Percentiles rank a stretch among this genome's conserved stretches.
Evolutionary conservation across 345 rosid species (phyloP).

Genomic region (Corchorus capsularis): DNA sequence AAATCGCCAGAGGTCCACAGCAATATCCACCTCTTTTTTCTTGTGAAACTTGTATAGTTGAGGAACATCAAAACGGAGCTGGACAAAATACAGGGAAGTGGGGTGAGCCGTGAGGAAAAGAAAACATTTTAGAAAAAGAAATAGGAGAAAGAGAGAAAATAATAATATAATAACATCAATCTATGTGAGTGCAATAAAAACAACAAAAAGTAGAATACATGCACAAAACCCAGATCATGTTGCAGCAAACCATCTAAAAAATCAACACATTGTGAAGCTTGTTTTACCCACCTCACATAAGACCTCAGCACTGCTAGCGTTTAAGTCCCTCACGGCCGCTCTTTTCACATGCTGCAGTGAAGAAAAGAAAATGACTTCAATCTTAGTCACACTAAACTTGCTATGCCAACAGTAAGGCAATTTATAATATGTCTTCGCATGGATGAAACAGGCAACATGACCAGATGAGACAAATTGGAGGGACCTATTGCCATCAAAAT

Average conservation of each 20-base stretch:
- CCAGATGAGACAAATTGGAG: neutral
- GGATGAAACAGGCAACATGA: neutral
- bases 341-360: constrained; percentile 66
- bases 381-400: neutral
- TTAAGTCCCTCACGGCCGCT: constrained; percentile 69
- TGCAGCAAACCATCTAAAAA: neutral
- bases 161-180: neutral
- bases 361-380: constrained; percentile 11
- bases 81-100: constrained; percentile 16
- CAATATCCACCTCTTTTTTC: constrained; percentile 80
- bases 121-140: neutral
- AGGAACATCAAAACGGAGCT: constrained; percentile 84
- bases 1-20: constrained; percentile 97
- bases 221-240: neutral
- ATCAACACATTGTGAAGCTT: neutral
- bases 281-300: constrained; percentile 67
- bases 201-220: neutral
- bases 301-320: constrained; percentile 87
- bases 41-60: constrained; percentile 86
- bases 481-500: neutral
- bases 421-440: neutral
- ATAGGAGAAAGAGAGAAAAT: neutral
- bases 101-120: neutral
- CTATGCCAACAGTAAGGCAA: neutral
- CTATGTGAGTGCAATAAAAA: neutral